Conservation (phyloP, 805 yeast species). For the Wickerhamomyces chaumierensis region DNA sequence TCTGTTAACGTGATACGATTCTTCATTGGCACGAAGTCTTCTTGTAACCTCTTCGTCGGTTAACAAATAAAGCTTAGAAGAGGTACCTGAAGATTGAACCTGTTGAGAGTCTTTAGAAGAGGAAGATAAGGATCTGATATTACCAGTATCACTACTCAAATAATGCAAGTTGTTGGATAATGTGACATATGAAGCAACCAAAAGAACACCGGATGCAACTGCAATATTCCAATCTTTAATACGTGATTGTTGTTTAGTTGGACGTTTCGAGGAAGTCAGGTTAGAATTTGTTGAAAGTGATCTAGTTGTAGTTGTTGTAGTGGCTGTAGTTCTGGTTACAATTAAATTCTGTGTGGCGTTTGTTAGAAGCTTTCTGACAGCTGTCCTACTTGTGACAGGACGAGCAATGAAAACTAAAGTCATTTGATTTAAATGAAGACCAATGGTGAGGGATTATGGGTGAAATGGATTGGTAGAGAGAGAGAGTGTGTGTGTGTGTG, state of each 20-base stretch:
- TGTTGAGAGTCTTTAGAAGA: constrained; percentile 15
- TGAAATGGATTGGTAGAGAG: no score
- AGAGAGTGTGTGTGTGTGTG: no score
- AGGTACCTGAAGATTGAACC: constrained; percentile 15
- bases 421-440: neutral
- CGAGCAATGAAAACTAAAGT: neutral
- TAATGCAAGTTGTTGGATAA: constrained; percentile 12
- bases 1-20: constrained; percentile 68
- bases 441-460: no score
- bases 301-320: neutral
- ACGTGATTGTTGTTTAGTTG: neutral
- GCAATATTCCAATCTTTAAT: constrained; percentile 15
- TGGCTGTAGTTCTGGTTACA: neutral
- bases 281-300: neutral
- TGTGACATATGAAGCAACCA: constrained; percentile 19
- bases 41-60: constrained; percentile 63
- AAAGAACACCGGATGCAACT: constrained; percentile 18
- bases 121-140: constrained; percentile 8
- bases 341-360: neutral
- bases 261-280: neutral
- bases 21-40: constrained; percentile 62
- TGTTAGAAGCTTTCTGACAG: neutral
- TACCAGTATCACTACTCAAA: constrained; percentile 15
- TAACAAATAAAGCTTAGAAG: constrained; percentile 31
- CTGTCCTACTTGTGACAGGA: neutral